Base-by-base conservation (phyloP, 2,329 filamentous ascomycete species). In the Hirsutella minnesotensis region DNA sequence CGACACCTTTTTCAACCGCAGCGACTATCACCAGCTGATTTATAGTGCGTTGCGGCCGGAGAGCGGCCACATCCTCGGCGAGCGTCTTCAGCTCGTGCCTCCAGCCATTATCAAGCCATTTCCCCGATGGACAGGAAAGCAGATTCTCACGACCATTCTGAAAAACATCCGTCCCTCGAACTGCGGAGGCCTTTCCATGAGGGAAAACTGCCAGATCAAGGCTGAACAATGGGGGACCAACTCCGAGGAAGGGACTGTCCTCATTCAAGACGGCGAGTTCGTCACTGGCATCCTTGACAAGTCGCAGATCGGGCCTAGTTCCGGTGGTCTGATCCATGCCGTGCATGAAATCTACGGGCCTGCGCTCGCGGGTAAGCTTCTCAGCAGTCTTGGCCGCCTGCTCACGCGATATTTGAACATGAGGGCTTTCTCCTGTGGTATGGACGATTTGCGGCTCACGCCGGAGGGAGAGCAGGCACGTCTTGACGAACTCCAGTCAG, bases 361-460 rank as follows among this genome's bases (percentile, higher is more conserved):
- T 44, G 83, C 82, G 15, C 74, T 83, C 49, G 90, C 92, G 18
- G 90, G 92, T 29, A 87, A 86, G 57, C 69, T 95, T 9, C 76
- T 98, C 42, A 94, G 88, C 68, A 83, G 90, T 52, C 72, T 98
- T 43, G 92, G 92, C 42, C 80, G 92, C 44, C 72, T 98, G 21
- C 67, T 98, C 49, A 98, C 92, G 0, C 83, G 89, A 55, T 83
- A 89, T 50, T 72, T 96, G 47, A 86, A 92, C 57, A 94, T 95
- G 81, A 77, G 89, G 41, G 92, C 90, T 2, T 96, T 96, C 61
- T 92, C 86, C 50, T 98, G 92, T 61, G 94, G 94, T 59, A 95
- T 98, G 64, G 90, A 98, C 55, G 94, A 98, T 69, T 71, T 98
- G 45, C 79, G 84, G 45, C 76, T 98, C 41, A 96, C 90, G 1